Conservation (phyloP, 208 protist species). For the Trichomonas tenax region DNA sequence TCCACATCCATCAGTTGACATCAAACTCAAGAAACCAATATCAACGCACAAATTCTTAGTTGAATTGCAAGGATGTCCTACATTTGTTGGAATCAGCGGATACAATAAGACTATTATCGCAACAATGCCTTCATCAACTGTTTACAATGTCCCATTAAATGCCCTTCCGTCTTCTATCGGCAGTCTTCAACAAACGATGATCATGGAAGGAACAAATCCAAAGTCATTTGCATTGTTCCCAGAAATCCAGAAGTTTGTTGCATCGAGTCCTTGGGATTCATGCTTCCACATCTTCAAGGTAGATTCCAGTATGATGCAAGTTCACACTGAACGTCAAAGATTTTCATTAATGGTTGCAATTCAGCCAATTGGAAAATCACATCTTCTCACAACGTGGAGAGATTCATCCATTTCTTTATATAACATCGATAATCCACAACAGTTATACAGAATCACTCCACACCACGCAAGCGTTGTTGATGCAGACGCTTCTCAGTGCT, state of each 20-base stretch:
- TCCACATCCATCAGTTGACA: background rate
- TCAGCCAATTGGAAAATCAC: background rate
- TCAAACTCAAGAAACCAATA: background rate
- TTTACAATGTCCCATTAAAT: too few species aligned
- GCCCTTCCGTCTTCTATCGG: background rate
- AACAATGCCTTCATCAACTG: background rate
- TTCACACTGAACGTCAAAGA: background rate
- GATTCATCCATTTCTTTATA: background rate
- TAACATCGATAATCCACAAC: background rate
- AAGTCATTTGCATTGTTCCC: background rate
- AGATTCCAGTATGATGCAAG: background rate
- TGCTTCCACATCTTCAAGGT: background rate
- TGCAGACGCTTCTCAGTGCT: background rate
- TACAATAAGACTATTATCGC: too few species aligned
- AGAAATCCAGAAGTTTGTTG: background rate
- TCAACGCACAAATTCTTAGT: too few species aligned
- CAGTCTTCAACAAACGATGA: too few species aligned
- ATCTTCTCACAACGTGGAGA: background rate
- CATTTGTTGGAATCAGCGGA: background rate
- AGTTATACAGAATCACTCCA: background rate
- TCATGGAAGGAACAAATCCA: background rate
- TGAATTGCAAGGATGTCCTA: background rate
- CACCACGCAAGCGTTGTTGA: background rate
- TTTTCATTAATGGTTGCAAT: background rate
- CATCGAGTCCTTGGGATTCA: background rate